phyloP scores from a whole-genome alignment of 331 rosid genomes.

The Quercus lobata region DNA sequence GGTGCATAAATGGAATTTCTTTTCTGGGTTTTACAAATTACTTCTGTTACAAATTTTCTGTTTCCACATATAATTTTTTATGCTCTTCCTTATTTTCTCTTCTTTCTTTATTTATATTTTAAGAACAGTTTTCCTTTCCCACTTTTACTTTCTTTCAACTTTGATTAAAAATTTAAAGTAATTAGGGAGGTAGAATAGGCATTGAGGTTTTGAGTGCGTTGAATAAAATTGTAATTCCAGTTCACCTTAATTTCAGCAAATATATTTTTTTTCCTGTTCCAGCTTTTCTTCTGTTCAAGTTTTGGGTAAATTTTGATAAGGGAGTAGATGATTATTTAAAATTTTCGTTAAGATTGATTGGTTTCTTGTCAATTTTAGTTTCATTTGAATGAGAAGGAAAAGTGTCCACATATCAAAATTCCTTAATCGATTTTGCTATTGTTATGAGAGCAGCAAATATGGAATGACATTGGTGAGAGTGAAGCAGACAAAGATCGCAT shows the following conservation, averaged over 20 bases:
- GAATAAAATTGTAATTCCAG: not conserved
- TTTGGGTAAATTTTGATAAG: not conserved
- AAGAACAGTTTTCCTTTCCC: not conserved
- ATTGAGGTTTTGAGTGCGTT: not conserved
- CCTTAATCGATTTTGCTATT: not conserved
- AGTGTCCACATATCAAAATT: not conserved
- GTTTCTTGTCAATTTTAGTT: not conserved
- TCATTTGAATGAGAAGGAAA: not conserved
- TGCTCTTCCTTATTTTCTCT: not conserved
- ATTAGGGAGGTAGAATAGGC: not conserved
- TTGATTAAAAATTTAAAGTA: not conserved
- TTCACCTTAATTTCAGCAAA: not conserved
- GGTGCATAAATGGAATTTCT: not conserved
- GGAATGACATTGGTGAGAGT: slow-evolving; percentile 95
- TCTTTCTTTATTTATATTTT: not conserved
- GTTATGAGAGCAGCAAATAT: slow-evolving; percentile 66
- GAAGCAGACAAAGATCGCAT: slow-evolving; percentile 73
- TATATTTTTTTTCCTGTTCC: not conserved
- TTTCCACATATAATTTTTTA: not conserved
- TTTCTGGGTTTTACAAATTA: not conserved
- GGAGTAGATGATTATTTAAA: not conserved
- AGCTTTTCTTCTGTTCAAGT: not conserved
- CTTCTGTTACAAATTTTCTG: not conserved
- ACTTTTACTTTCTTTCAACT: not conserved
- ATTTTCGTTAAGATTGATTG: not conserved